phyloP scores from a whole-genome alignment of 140 eudicot species.

The Flaveria floridana region DNA sequence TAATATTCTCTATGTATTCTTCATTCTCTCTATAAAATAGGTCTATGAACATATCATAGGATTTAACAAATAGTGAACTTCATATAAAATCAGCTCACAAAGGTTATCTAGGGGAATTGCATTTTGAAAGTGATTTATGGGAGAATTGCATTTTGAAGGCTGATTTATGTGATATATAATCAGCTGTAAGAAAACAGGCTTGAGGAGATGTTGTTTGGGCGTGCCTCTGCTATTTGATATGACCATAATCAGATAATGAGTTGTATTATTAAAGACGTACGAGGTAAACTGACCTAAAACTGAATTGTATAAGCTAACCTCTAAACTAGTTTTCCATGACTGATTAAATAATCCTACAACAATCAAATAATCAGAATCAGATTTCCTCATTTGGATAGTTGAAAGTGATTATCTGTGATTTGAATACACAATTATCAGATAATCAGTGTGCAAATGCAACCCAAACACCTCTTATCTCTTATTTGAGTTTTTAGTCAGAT shows the following conservation, averaged over 20 bases:
- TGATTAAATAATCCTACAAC: not conserved
- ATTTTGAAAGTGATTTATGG: not conserved
- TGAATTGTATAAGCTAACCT: not conserved
- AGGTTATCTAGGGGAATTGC: not conserved
- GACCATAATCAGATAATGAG: not conserved
- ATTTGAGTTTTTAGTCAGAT: not conserved
- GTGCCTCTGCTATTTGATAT: not conserved
- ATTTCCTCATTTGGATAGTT: not conserved
- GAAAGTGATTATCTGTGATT: not conserved
- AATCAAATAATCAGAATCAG: not conserved
- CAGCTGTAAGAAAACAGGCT: not conserved
- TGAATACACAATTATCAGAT: not conserved
- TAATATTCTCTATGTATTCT: conserved; percentile 26
- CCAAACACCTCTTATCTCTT: not conserved
- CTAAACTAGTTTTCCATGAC: not conserved
- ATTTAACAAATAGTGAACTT: not conserved
- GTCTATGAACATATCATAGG: conserved; percentile 8
- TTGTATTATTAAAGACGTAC: not conserved
- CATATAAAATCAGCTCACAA: not conserved
- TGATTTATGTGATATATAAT: conserved; percentile 5
- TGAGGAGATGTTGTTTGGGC: not conserved
- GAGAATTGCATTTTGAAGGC: not conserved
- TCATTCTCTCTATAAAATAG: conserved; percentile 6
- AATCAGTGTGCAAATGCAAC: not conserved
- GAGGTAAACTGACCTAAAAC: not conserved